phyloP scores from a whole-genome alignment of 2,329 filamentous ascomycete genomes.

The Orbilia blumenaviensis region DNA sequence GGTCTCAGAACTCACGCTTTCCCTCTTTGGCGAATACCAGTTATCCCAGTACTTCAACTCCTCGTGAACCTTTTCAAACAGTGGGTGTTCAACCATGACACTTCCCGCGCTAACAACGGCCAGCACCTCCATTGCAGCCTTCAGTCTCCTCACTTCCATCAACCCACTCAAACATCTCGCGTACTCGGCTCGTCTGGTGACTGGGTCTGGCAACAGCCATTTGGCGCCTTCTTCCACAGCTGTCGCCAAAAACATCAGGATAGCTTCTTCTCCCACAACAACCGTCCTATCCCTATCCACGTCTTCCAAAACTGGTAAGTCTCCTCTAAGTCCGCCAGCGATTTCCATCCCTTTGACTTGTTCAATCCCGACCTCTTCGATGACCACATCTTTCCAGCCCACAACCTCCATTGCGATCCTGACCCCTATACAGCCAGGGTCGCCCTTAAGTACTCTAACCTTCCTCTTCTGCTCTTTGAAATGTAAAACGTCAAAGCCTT shows the following conservation, averaged over 20 bases:
- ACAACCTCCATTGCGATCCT: slow-evolving; percentile 56
- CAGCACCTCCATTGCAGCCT: slow-evolving; percentile 33
- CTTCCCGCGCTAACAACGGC: slow-evolving; percentile 5
- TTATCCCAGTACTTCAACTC: slow-evolving; percentile 41
- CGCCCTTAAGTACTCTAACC: slow-evolving; percentile 60
- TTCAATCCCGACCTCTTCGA: slow-evolving; percentile 31
- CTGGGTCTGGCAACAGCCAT: slow-evolving; percentile 36
- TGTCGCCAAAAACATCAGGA: slow-evolving; percentile 57
- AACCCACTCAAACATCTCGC: slow-evolving; percentile 31
- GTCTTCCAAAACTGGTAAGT: slow-evolving; percentile 56
- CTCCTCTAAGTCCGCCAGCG: slow-evolving; percentile 6
- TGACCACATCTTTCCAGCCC: slow-evolving; percentile 26
- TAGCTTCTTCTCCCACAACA: slow-evolving; percentile 55
- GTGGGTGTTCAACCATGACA: slow-evolving; percentile 45
- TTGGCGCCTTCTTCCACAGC: slow-evolving; percentile 37
- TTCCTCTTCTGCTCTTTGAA: slow-evolving; percentile 61
- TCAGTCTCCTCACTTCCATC: slow-evolving; percentile 50
- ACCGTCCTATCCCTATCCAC: slow-evolving; percentile 56
- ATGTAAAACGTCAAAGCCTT: slow-evolving; percentile 84
- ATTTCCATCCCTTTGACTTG: slow-evolving; percentile 39
- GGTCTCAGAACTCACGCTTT: slow-evolving; percentile 20
- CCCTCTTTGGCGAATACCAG: slow-evolving; percentile 40
- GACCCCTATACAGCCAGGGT: slow-evolving; percentile 59
- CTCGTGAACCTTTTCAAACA: slow-evolving; percentile 49
- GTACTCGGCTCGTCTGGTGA: slow-evolving; percentile 39